A percentile compares a stretch with the other conserved stretches of the same genome.
Evolutionary conservation across 345 rosid species (phyloP).

Genomic region (Trapa incisa): DNA sequence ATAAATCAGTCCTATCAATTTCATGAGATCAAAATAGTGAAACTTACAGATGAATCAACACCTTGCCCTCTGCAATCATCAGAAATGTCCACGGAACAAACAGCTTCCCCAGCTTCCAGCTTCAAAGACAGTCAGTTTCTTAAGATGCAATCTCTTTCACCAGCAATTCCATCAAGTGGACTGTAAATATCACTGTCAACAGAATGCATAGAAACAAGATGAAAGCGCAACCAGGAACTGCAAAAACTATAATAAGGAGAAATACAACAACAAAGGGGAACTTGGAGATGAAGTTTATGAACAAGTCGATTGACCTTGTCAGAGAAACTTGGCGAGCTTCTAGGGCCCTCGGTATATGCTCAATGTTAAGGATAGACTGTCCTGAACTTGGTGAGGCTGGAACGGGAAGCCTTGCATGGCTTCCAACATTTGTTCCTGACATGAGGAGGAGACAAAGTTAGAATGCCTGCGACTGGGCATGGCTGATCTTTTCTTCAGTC

Average conservation of each 20-base stretch:
- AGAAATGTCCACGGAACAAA: constrained; percentile 2
- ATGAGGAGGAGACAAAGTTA: constrained; percentile 18
- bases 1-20: neutral
- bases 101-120: neutral
- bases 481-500: constrained; percentile 13
- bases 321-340: constrained; percentile 16
- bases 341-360: constrained; percentile 1
- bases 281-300: constrained; percentile 26
- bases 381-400: neutral
- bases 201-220: constrained; percentile 26
- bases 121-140: neutral
- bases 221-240: constrained; percentile 28
- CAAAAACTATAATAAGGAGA: constrained; percentile 28
- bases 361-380: neutral
- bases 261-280: constrained; percentile 28
- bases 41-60: constrained; percentile 2
- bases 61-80: neutral
- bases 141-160: constrained; percentile 22
- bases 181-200: constrained; percentile 27
- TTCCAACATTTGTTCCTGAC: constrained; percentile 9
- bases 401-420: constrained; percentile 6
- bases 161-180: constrained; percentile 33
- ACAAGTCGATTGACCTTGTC: constrained; percentile 25
- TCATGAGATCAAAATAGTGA: neutral
- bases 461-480: constrained; percentile 15